Evolutionary conservation across 208 protist species (phyloP), one percentile per base, ranked within the genome.

Genomic region (Trypanosoma platydactyli): DNA sequence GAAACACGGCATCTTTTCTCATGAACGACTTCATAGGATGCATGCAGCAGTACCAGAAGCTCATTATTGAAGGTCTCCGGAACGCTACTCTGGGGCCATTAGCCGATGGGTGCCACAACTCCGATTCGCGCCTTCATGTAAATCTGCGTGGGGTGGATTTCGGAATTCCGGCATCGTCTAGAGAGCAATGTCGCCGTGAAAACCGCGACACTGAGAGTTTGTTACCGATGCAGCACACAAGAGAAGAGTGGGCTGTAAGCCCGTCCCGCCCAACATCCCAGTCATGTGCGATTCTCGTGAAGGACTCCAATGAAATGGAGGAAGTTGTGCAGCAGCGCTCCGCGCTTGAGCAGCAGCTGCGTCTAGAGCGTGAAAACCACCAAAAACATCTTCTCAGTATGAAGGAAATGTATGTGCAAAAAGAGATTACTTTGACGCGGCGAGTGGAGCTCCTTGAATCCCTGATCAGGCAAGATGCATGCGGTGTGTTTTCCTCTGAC

Each of bases 1-100:
- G 51, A 40, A 65, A 84, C 27, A 77, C 76, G 59, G 70, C 80
- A 29, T 66, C 67, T 27, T 78, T 86, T 40, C 66, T 83, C 25
- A 52, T 78, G 55, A 48, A 69, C 0, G 80, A 74, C 40, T 88
- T 83, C 49, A 50, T 54, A 41, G 45, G 72, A 40, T 60, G 73
- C 45, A 60, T 73, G 65, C 52, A 24, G 25, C 56, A 54, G 46
- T 62, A 20, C 29, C 6, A 27, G 46, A 41, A 50, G 35, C 25
- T 46, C 27, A 45, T 71, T 12, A 38, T 58, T 25, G 27, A 20
- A 7, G 46, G 35, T 40, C 1, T 70, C 5, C 5, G 18, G n/a
- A 25, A 22, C 30, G 40, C 12, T 7, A 38, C 22, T 18, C 41
- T 18, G 25, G 13, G 24, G 40, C 20, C 45, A 50, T 18, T 50